A percentile compares a stretch with the other conserved stretches of the same genome.
Evolutionary conservation across 352 stramenopile species (phyloP).

Genomic region (Globisporangium cederbergense): DNA sequence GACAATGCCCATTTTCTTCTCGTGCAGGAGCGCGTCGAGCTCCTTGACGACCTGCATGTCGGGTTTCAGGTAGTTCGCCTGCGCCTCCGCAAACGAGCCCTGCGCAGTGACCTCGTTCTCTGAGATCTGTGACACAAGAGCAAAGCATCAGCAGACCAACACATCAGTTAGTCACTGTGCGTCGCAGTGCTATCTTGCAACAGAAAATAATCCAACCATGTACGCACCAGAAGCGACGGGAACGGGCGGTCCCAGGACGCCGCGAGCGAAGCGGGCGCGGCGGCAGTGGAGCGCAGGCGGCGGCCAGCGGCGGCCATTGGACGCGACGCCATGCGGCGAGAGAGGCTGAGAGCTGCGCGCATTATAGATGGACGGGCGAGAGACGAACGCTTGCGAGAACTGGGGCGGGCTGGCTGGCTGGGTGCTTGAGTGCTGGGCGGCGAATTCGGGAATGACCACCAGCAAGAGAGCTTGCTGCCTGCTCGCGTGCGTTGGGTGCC

Average conservation of each 20-base stretch:
- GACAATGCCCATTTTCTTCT: slow-evolving; percentile 95
- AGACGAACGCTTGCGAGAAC: neutral
- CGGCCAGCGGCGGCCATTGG: slow-evolving; percentile 5
- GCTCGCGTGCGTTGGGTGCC: neutral
- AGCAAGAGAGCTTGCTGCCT: neutral
- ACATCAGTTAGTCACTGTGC: neutral
- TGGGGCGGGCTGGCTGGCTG: neutral
- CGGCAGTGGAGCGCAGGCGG: slow-evolving; percentile 31
- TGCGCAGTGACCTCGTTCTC: slow-evolving; percentile 70
- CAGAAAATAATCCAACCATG: neutral
- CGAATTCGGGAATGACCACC: slow-evolving; percentile 18
- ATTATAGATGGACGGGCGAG: slow-evolving; percentile 17
- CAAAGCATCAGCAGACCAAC: neutral
- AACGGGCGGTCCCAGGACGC: slow-evolving; percentile 76
- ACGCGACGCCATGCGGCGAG: slow-evolving; percentile 20
- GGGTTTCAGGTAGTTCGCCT: slow-evolving; percentile 85
- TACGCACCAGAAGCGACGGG: slow-evolving; percentile 68
- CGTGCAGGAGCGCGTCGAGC: slow-evolving; percentile 81
- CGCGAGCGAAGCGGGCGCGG: slow-evolving; percentile 51
- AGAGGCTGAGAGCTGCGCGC: slow-evolving; percentile 29
- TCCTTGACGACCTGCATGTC: slow-evolving; percentile 84
- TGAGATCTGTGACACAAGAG: slow-evolving; percentile 42
- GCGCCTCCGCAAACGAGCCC: slow-evolving; percentile 86
- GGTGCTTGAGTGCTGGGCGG: slow-evolving; percentile 8
- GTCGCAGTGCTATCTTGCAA: neutral